Base-by-base conservation (phyloP, 768 basidiomycete species). In the Phylloporus sp. region DNA sequence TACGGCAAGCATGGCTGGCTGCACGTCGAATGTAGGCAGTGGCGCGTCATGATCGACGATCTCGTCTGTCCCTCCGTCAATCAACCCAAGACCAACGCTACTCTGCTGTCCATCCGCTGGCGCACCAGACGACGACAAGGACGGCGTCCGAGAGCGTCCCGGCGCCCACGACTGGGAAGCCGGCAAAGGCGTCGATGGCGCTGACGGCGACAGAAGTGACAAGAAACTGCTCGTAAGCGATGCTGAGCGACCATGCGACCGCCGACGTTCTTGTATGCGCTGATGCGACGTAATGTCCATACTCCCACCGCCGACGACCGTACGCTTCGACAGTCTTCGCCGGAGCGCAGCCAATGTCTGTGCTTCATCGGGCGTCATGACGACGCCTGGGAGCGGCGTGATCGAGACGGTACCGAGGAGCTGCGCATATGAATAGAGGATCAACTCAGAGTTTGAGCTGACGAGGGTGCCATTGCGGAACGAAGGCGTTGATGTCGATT, bases 341-440 rank as follows among this genome's bases (percentile, higher is more conserved):
- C 84, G 75, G 5, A 85, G 70, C 0, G 67, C 59, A 22, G 69
- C 64, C 44, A 84, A 62, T 0, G 71, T 69, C 1, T 70, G 70
- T 0, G 61, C 59, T 36, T 83, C 77, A 14, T 79, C 76, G 2
- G 64, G 64, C 3, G 73, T 68, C 20, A 70, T 61, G n/a, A 63
- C 57, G 2, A 61, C 52, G 15, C 72, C 73, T 3, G 71, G 65
- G 4, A 70, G 59, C 1, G 84, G 78, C 6, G 77, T 71, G 50
- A 91, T 65, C 20, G 76, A 69, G 15, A 87, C 71, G 0, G 79
- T 78, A 5, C 91, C 91, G 6, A 78, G 69, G 26, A 93, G 74
- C 47, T 92, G 87, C 0, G 82, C 88, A 55, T 93, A 93, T 0
- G 90, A 82, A 63, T 93, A 93, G 2, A 93, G 75, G 17, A 93